phyloP scores from a whole-genome alignment of 257 asterid species.

The Solanum sejunctum region DNA sequence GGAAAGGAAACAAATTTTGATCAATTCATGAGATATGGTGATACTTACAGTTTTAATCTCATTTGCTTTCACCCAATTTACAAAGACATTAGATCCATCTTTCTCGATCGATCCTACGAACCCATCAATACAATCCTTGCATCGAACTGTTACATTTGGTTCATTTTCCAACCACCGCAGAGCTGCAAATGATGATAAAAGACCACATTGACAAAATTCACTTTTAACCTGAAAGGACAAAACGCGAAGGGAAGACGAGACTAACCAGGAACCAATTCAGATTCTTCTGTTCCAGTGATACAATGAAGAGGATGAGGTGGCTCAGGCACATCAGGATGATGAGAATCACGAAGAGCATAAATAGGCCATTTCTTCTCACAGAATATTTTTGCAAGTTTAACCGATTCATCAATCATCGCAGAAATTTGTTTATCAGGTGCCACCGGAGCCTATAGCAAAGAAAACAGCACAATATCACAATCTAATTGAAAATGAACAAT shows the following conservation, averaged over 20 bases:
- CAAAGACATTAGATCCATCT: slow-evolving; percentile 79
- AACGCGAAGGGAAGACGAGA: not conserved
- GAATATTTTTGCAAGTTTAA: slow-evolving; percentile 48
- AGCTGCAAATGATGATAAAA: slow-evolving; percentile 29
- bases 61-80: slow-evolving; percentile 78
- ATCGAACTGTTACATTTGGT: slow-evolving; percentile 55
- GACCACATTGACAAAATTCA: not conserved
- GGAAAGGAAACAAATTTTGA: not conserved
- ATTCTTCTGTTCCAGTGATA: slow-evolving; percentile 61
- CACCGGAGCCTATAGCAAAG: slow-evolving; percentile 58
- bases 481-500: not conserved
- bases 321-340: slow-evolving; percentile 82
- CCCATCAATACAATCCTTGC: slow-evolving; percentile 85
- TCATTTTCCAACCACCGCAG: slow-evolving; percentile 80
- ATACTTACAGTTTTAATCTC: slow-evolving; percentile 53
- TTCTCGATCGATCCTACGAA: slow-evolving; percentile 68
- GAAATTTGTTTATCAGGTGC: slow-evolving; percentile 57
- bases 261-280: slow-evolving; percentile 72
- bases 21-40: not conserved
- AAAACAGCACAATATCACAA: not conserved
- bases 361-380: slow-evolving; percentile 74
- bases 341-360: slow-evolving; percentile 60
- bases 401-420: slow-evolving; percentile 79
- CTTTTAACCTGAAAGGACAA: not conserved
- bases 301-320: slow-evolving; percentile 96